Evolutionary conservation across 495 filamentous ascomycete genomes (phyloP).

Genomic region (Pyrenula massariospora): DNA sequence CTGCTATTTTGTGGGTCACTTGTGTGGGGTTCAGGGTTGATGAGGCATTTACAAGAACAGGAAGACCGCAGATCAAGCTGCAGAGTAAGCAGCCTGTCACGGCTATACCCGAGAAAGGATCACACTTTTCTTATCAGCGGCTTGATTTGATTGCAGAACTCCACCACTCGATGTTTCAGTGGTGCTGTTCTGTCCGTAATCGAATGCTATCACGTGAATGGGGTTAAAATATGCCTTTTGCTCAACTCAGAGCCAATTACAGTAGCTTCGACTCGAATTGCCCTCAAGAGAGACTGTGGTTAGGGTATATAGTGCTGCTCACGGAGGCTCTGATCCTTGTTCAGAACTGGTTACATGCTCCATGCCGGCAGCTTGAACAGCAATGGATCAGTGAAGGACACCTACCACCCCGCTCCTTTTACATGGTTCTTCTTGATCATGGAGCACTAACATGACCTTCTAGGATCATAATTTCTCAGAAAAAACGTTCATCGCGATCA

Average conservation of each 20-base stretch:
- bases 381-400: background rate
- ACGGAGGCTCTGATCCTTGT: background rate
- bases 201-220: background rate
- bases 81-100: background rate
- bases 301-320: background rate
- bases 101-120: background rate
- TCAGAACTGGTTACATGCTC: background rate
- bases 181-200: background rate
- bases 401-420: background rate
- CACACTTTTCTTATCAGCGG: background rate
- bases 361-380: background rate
- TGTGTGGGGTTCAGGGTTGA: background rate
- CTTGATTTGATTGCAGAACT: background rate
- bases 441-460: background rate
- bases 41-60: background rate
- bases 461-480: background rate
- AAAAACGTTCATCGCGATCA: background rate
- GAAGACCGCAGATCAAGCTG: background rate
- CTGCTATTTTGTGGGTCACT: background rate
- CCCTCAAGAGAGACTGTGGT: background rate
- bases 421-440: background rate
- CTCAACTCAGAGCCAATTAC: background rate
- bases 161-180: background rate
- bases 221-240: background rate
- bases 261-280: background rate